These are phyloP conservation scores for Penicillium frequentans DNA, from an alignment of 2,329 filamentous ascomycete species.

Conservation along the genomic window DNA sequence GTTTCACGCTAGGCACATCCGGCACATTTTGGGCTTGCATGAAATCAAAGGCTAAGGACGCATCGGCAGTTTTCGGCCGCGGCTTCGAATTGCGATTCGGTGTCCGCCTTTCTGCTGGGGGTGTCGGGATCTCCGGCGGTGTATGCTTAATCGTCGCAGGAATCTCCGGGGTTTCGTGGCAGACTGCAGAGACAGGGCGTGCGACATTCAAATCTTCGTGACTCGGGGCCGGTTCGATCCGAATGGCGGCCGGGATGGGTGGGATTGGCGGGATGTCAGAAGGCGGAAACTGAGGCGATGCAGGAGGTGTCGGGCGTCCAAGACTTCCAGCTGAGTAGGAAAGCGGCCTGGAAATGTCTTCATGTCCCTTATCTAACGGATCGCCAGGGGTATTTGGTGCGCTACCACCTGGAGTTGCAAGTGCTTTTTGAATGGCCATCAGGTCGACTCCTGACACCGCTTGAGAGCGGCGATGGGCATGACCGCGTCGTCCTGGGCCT, in stretches of 20 bases:
- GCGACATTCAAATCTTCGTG: constrained; percentile 57
- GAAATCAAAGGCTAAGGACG: constrained; percentile 34
- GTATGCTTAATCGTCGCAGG: constrained; percentile 65
- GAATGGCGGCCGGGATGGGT: constrained; percentile 17
- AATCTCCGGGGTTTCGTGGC: constrained; percentile 79
- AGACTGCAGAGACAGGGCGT: constrained; percentile 78
- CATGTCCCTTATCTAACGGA: constrained; percentile 26
- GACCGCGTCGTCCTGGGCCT: constrained; percentile 62
- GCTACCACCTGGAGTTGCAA: constrained; percentile 55
- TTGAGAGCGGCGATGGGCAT: constrained; percentile 76
- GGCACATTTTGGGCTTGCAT: constrained; percentile 15
- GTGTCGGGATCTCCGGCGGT: constrained; percentile 53
- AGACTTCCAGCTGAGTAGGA: constrained; percentile 36
- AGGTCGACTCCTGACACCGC: constrained; percentile 85
- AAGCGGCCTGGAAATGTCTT: constrained; percentile 31
- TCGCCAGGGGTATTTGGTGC: constrained; percentile 55
- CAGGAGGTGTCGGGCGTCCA: constrained; percentile 32
- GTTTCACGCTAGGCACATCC: constrained; percentile 30
- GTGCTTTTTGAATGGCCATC: constrained; percentile 51
- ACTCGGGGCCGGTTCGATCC: constrained; percentile 9
- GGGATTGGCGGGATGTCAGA: constrained; percentile 10
- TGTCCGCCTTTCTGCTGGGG: constrained; percentile 42
- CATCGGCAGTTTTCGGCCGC: constrained; percentile 48
- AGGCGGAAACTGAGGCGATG: constrained; percentile 29
- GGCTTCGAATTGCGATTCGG: constrained; percentile 27